A percentile compares a stretch with the other conserved stretches of the same genome.
These are phyloP conservation scores for Coccomyxa sp. DNA, from an alignment of 139 green algal genomes.

Conservation along the genomic window DNA sequence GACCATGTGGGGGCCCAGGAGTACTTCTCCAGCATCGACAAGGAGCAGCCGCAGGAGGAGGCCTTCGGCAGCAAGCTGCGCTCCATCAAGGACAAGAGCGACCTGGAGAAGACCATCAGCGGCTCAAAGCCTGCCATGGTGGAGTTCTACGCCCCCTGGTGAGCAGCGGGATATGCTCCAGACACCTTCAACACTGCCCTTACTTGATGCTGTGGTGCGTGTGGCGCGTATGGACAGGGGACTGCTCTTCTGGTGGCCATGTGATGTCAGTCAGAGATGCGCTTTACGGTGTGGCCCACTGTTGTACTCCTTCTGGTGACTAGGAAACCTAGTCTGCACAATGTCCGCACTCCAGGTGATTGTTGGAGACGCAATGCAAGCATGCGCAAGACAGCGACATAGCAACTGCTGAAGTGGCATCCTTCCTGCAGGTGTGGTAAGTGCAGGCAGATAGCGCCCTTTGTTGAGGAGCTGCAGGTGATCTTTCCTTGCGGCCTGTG, in stretches of 20 bases:
- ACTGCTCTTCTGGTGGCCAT: too few relatives aligned
- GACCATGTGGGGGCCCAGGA: constrained; percentile 71
- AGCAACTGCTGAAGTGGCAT: neutral
- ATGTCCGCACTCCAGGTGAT: too few relatives aligned
- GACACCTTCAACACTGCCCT: neutral
- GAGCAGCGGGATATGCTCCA: too few relatives aligned
- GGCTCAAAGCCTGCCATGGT: neutral
- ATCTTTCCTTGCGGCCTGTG: too few relatives aligned
- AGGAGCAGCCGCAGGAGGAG: neutral
- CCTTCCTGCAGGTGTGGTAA: constrained; percentile 37
- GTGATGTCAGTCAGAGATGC: neutral
- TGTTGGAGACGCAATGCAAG: too few relatives aligned
- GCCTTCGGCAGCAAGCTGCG: neutral
- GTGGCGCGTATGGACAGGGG: too few relatives aligned
- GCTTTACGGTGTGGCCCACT: neutral
- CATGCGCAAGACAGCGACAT: too few relatives aligned
- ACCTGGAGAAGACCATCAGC: neutral
- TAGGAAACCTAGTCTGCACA: constrained; percentile 8
- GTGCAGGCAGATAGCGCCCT: constrained; percentile 70
- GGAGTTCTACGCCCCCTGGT: constrained; percentile 5
- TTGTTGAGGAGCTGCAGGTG: constrained; percentile 60
- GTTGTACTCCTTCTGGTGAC: neutral
- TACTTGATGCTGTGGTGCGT: too few relatives aligned
- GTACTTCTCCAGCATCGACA: constrained; percentile 53
- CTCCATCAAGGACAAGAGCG: neutral